Conservation (phyloP, 2,329 filamentous ascomycete genomes). For the Xylaria hypoxylon region DNA sequence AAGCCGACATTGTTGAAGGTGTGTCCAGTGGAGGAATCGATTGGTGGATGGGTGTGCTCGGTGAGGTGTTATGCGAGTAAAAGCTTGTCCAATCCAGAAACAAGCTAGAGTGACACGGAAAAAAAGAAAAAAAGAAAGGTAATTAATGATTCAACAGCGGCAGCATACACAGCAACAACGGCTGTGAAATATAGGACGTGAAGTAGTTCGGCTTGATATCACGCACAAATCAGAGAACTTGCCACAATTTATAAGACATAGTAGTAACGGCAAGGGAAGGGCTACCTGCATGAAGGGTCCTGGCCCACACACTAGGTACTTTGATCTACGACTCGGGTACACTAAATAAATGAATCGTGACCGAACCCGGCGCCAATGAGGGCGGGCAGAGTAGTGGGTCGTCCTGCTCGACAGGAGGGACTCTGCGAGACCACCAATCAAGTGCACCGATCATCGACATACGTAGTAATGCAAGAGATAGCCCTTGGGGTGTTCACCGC, state of each 20-base stretch:
- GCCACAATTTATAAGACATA: not conserved
- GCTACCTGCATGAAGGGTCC: constrained; percentile 33
- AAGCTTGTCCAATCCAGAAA: not conserved
- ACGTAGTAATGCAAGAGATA: constrained; percentile 21
- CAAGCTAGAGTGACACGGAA: not conserved
- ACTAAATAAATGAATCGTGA: constrained; percentile 32
- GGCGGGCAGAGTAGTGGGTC: constrained; percentile 23
- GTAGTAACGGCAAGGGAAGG: not conserved
- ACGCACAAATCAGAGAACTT: not conserved
- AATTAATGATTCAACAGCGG: too few relatives aligned
- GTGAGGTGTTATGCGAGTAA: not conserved
- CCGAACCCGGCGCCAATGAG: constrained; percentile 23
- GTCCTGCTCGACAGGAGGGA: constrained; percentile 5
- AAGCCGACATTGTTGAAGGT: constrained; percentile 23
- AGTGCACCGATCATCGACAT: not conserved
- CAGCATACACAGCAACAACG: too few relatives aligned
- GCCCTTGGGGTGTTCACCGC: constrained; percentile 4
- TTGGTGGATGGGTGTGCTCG: constrained; percentile 2
- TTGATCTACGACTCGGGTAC: not conserved
- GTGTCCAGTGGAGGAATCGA: not conserved
- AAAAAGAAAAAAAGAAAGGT: not conserved
- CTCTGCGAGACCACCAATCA: not conserved
- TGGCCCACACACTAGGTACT: constrained; percentile 1
- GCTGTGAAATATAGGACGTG: not conserved
- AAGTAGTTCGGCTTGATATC: constrained; percentile 3